Conservation (phyloP, 495 filamentous ascomycete species). For the Amorphotheca resinae region DNA sequence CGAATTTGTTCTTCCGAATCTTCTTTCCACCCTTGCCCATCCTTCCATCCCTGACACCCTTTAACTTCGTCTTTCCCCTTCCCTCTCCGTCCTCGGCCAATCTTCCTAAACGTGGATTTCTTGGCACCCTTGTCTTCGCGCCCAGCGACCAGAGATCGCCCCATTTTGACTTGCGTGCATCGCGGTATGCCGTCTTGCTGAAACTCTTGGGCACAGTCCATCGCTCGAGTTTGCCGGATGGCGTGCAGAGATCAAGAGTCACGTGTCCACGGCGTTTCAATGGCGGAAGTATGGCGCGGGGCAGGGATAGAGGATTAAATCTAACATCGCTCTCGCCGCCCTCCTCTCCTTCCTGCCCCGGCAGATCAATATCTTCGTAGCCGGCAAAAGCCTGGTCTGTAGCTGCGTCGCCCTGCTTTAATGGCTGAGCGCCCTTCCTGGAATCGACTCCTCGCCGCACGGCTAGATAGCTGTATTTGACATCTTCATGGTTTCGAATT, state of each 20-base stretch:
- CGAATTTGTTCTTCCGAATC: slow-evolving; percentile 18
- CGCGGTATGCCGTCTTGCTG: slow-evolving; percentile 68
- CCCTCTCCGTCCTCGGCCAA: slow-evolving; percentile 9
- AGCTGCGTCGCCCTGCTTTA: slow-evolving; percentile 29
- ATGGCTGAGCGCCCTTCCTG: slow-evolving; percentile 24
- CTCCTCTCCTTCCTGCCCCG: slow-evolving; percentile 4
- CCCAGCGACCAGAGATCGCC: slow-evolving; percentile 94
- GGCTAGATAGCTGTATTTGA: slow-evolving; percentile 78
- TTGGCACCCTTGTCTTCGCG: slow-evolving; percentile 64
- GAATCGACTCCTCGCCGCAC: slow-evolving; percentile 64
- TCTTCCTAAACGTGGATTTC: slow-evolving; percentile 41
- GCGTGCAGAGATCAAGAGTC: slow-evolving; percentile 83
- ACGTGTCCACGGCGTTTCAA: slow-evolving; percentile 82
- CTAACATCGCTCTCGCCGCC: slow-evolving; percentile 6
- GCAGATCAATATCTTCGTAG: slow-evolving; percentile 25
- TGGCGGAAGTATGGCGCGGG: slow-evolving; percentile 64
- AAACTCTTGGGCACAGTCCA: slow-evolving; percentile 83
- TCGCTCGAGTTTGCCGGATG: slow-evolving; percentile 73
- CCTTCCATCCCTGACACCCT: slow-evolving; percentile 22
- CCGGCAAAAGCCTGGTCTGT: slow-evolving; percentile 40
- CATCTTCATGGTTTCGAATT: slow-evolving; percentile 76
- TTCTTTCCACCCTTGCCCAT: slow-evolving; percentile 27
- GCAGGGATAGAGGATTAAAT: slow-evolving; percentile 52
- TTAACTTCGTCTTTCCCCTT: slow-evolving; percentile 19
- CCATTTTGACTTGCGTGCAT: slow-evolving; percentile 83